Base-by-base conservation (phyloP, 345 rosid genomes). In the Euclidium syriacum region DNA sequence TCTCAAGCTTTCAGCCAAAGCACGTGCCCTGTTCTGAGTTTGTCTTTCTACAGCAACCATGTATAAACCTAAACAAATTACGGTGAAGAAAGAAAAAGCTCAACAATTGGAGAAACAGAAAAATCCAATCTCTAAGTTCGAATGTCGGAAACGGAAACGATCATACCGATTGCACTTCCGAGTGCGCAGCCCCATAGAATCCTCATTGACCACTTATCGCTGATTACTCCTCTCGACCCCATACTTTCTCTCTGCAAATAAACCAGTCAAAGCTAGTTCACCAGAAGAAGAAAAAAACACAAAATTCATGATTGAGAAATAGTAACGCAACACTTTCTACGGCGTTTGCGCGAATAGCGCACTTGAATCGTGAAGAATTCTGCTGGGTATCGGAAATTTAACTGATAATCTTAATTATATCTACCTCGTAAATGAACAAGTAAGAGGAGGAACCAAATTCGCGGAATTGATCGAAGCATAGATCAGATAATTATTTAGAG, bases 11-110 rank as follows among this genome's bases (percentile, higher is more conserved):
- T 83, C 90, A 40, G 88, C 86, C 65, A 83, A 56, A 81, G 79
- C 78, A 61, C 76, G 78, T 2, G 77, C 71, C 59, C 87, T 77
- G 80, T 84, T 88, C 81, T 84, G 88, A 24, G 74, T 73, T 76
- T 88, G 91, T 67, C 96, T 85, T 27, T 91, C 90, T 20, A 68
- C 86, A 17, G 82, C 85, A 64, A 85, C 96, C 95, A 85, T 88
- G 72, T 85, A 91, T 19, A 88, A 62, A 64, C 94, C 97, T 90
- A 67, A 15, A 39, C 52, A 41, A 42, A 52, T 39, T 49, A 46
- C 24, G 7, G 15, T 34, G 44, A 17, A 20, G n/a, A 14, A 14
- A 53, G 32, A 58, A 18, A n/a, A 49, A 67, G 25, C 35, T 51
- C 24, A 12, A 33, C 6, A 39, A 15, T 27, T 9, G 4, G 4